phyloP scores from a whole-genome alignment of 306 rosid species.

The Myrica gale region DNA sequence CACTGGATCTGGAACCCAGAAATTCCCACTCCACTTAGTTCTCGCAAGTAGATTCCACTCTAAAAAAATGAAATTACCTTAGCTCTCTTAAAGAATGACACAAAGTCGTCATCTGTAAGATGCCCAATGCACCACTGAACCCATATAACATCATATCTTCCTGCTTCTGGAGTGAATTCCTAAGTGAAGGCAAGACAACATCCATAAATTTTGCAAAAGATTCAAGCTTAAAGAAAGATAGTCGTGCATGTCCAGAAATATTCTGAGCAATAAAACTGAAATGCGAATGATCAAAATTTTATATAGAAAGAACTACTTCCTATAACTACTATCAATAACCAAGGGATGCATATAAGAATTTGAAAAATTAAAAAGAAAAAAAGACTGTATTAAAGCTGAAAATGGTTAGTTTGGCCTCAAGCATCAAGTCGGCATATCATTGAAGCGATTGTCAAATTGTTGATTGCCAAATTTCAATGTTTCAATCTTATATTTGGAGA shows the following conservation, averaged over 20 bases:
- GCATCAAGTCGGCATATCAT: not conserved
- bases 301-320: not conserved
- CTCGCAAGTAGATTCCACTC: not conserved
- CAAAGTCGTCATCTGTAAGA: constrained; percentile 91
- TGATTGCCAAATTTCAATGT: not conserved
- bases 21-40: not conserved
- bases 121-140: constrained; percentile 98
- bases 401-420: no score
- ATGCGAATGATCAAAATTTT: not conserved
- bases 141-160: constrained; percentile 95
- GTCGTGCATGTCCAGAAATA: not conserved
- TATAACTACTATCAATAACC: not conserved
- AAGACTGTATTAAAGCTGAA: not conserved
- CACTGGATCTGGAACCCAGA: not conserved
- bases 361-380: not conserved
- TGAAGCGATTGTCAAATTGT: not conserved
- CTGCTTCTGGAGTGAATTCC: constrained; percentile 86
- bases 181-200: constrained; percentile 32
- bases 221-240: not conserved
- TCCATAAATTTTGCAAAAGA: constrained; percentile 11
- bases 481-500: not conserved
- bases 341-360: not conserved
- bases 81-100: constrained; percentile 80
- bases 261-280: not conserved
- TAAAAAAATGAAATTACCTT: constrained; percentile 52